phyloP scores from a whole-genome alignment of 257 asterid genomes.

The Petrea volubilis region DNA sequence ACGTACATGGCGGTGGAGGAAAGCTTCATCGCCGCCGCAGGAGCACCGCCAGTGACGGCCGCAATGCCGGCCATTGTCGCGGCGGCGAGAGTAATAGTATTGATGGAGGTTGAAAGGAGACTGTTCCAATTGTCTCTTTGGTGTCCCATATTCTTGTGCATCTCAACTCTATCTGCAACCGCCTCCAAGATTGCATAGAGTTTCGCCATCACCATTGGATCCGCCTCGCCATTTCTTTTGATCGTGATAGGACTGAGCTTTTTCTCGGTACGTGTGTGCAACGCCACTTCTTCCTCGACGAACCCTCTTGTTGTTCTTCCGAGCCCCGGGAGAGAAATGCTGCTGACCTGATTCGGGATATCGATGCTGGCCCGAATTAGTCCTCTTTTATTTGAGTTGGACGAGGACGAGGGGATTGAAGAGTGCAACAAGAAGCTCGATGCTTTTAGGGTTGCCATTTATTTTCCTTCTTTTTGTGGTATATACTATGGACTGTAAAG shows the following conservation, averaged over 20 bases:
- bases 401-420: background rate
- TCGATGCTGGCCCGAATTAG: slow-evolving; percentile 3
- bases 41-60: slow-evolving; percentile 19
- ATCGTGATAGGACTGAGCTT: slow-evolving; percentile 13
- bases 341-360: slow-evolving; percentile 6
- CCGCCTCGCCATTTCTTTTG: background rate
- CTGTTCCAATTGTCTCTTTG: slow-evolving; percentile 61
- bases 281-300: background rate
- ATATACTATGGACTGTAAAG: no score
- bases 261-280: background rate
- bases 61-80: slow-evolving; percentile 40
- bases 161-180: slow-evolving; percentile 62
- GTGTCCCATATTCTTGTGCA: slow-evolving; percentile 56
- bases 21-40: slow-evolving; percentile 28
- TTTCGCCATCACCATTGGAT: slow-evolving; percentile 33
- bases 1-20: slow-evolving; percentile 39
- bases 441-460: slow-evolving; percentile 27
- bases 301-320: background rate
- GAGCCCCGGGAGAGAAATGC: slow-evolving; percentile 8
- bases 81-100: slow-evolving; percentile 43
- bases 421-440: slow-evolving; percentile 13
- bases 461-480: background rate
- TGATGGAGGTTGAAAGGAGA: slow-evolving; percentile 48
- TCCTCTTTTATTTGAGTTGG: background rate
- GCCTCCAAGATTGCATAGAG: slow-evolving; percentile 56